phyloP scores from a whole-genome alignment of 2,329 filamentous ascomycete species.

The Lachnellula suecica region DNA sequence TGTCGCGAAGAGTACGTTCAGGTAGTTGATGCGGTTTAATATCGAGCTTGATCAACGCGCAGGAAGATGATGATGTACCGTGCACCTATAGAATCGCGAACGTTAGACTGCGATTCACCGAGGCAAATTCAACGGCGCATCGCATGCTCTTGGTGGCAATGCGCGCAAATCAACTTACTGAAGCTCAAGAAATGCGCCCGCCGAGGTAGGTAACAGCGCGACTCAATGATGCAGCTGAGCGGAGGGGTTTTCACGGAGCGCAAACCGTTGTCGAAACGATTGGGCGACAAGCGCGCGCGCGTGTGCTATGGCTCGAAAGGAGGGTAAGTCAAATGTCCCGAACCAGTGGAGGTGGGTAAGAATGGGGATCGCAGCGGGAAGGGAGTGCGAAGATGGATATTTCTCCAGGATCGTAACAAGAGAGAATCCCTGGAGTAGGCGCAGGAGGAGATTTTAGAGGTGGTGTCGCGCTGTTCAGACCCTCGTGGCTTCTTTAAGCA shows the following conservation, averaged over 20 bases:
- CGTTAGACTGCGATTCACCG: slow-evolving; percentile 3
- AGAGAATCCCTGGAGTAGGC: not conserved
- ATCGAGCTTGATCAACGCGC: slow-evolving; percentile 4
- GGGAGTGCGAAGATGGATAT: not conserved
- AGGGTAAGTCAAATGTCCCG: not conserved
- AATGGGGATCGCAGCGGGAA: not conserved
- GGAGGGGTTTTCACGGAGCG: slow-evolving; percentile 3
- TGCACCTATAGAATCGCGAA: not conserved
- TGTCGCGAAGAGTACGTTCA: not conserved
- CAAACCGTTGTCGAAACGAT: slow-evolving; percentile 13
- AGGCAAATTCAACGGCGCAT: not conserved
- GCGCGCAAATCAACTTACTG: not conserved
- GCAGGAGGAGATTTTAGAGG: slow-evolving; percentile 4
- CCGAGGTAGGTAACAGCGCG: not conserved
- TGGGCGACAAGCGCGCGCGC: not conserved
- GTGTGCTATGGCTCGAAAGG: not conserved
- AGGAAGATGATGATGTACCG: not conserved
- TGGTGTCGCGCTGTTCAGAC: not conserved
- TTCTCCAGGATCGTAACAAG: slow-evolving; percentile 4
- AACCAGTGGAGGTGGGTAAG: not conserved
- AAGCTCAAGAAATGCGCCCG: slow-evolving; percentile 3
- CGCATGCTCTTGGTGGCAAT: not conserved
- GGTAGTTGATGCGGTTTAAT: not conserved
- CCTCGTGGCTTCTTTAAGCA: slow-evolving; percentile 11
- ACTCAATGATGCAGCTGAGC: not conserved